Evolutionary conservation across 805 yeast species (phyloP).

Genomic region (Myxozyma mucilagina): DNA sequence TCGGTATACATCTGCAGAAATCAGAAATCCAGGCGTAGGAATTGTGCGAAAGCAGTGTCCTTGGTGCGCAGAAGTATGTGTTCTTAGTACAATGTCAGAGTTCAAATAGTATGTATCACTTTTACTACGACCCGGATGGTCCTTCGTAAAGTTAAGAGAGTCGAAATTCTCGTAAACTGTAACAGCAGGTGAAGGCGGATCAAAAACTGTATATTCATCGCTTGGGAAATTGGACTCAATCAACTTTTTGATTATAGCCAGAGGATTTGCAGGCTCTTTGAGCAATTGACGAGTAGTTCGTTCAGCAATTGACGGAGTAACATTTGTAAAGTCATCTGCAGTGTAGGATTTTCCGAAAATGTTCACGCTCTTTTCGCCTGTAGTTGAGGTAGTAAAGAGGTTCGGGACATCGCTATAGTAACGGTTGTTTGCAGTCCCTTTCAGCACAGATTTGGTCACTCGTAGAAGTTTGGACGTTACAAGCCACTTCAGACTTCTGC

Average conservation of each 20-base stretch:
- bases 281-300: slow-evolving; percentile 75
- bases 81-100: slow-evolving; percentile 67
- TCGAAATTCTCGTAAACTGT: slow-evolving; percentile 84
- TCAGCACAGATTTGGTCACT: neutral
- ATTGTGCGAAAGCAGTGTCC: slow-evolving; percentile 54
- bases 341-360: slow-evolving; percentile 4
- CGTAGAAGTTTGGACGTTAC: neutral
- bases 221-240: slow-evolving; percentile 64
- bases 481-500: neutral
- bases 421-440: neutral
- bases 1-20: slow-evolving; percentile 93
- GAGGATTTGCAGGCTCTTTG: slow-evolving; percentile 74
- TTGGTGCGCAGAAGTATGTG: slow-evolving; percentile 98
- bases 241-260: slow-evolving; percentile 76
- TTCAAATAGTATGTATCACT: slow-evolving; percentile 93
- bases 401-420: neutral
- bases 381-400: neutral
- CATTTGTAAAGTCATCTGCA: slow-evolving; percentile 80
- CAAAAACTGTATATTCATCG: slow-evolving; percentile 69
- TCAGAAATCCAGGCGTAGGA: slow-evolving; percentile 80
- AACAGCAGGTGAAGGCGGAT: slow-evolving; percentile 80
- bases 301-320: slow-evolving; percentile 68
- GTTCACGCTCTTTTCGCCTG: neutral
- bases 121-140: slow-evolving; percentile 90
- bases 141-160: slow-evolving; percentile 82